Percentiles rank a stretch among this genome's conserved stretches.
phyloP scores from a whole-genome alignment of 495 filamentous ascomycete species.

The Trypethelium eluteriae region DNA sequence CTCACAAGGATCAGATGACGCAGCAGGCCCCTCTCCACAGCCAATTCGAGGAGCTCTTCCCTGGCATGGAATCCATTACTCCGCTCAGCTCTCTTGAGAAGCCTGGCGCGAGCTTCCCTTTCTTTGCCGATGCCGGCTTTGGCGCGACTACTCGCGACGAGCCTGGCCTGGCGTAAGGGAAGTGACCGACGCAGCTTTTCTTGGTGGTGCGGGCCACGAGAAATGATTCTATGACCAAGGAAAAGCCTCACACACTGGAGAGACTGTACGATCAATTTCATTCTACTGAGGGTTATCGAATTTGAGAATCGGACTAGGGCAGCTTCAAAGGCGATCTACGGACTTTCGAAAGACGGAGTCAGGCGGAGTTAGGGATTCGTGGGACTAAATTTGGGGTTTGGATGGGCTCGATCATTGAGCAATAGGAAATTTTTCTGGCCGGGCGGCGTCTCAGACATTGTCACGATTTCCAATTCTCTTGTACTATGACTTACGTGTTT shows the following conservation, averaged over 20 bases:
- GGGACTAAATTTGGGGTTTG: not conserved
- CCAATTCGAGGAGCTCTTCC: constrained; percentile 10
- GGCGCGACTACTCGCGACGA: constrained; percentile 11
- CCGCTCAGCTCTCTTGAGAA: constrained; percentile 13
- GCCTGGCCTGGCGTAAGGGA: constrained; percentile 5
- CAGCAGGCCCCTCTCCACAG: constrained; percentile 9
- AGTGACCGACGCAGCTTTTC: constrained; percentile 13
- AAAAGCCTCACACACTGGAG: not conserved
- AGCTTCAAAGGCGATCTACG: not conserved
- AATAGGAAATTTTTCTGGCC: not conserved
- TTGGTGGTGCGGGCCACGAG: constrained; percentile 9
- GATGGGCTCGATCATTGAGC: not conserved
- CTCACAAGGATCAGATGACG: not conserved
- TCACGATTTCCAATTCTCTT: not conserved
- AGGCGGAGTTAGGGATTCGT: not conserved
- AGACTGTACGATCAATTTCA: not conserved
- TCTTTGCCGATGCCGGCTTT: constrained; percentile 14
- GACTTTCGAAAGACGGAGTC: not conserved
- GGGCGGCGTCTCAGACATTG: not conserved
- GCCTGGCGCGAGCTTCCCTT: constrained; percentile 12
- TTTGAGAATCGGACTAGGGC: not conserved
- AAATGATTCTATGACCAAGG: constrained; percentile 4
- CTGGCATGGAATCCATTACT: constrained; percentile 10
- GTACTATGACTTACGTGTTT: constrained; percentile 6
- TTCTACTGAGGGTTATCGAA: not conserved